Conservation (phyloP, 1,284 basidiomycete genomes). For the Heterobasidion annosum region DNA sequence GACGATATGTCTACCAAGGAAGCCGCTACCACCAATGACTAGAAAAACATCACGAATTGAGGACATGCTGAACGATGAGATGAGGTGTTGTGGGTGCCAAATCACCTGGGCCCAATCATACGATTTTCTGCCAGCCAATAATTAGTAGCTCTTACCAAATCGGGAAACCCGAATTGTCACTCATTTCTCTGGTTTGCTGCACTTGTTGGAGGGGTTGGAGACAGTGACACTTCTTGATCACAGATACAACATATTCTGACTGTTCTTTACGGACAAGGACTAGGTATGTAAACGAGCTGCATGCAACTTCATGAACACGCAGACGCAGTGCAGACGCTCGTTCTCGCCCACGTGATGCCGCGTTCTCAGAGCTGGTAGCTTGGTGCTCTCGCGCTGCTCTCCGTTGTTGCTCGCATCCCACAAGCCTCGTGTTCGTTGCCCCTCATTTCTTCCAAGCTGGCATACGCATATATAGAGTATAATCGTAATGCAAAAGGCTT, state of each 20-base stretch:
- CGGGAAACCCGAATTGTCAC: background rate
- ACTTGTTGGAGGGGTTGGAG: no score
- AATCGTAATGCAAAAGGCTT: background rate
- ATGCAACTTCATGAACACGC: no score
- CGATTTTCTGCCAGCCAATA: background rate
- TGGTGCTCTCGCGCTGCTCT: no score
- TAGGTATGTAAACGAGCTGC: no score
- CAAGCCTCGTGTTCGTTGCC: no score
- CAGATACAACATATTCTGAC: no score
- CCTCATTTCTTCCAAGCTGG: no score
- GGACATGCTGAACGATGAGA: background rate
- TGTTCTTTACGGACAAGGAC: no score
- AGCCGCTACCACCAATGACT: constrained; percentile 89
- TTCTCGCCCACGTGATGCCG: background rate
- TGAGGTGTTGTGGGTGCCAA: background rate
- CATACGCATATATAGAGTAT: background rate
- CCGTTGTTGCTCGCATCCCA: no score
- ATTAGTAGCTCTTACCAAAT: background rate
- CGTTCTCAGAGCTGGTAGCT: background rate
- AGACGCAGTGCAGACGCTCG: no score
- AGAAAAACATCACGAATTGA: constrained; percentile 47
- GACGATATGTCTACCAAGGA: constrained; percentile 87
- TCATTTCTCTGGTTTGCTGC: no score
- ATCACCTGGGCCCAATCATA: background rate
- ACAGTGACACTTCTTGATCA: no score